phyloP scores from a whole-genome alignment of 2,329 filamentous ascomycete genomes.

The Sarocladium oryzae region DNA sequence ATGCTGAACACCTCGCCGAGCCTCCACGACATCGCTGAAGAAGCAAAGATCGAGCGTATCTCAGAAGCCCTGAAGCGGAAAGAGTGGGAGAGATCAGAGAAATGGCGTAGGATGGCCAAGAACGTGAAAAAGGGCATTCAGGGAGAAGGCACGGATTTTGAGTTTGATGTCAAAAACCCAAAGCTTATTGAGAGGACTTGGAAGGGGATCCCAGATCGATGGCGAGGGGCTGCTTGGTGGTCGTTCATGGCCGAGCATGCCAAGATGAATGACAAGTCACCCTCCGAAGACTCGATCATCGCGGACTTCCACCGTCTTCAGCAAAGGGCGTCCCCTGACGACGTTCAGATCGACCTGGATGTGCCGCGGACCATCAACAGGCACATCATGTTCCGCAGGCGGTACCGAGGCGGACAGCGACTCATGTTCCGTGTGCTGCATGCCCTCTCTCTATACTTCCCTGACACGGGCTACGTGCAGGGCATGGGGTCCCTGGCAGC shows the following conservation, averaged over 20 bases:
- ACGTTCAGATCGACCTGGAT: constrained; percentile 95
- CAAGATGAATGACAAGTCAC: constrained; percentile 50
- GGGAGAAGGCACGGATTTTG: constrained; percentile 56
- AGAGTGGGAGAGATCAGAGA: constrained; percentile 56
- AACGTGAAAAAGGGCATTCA: constrained; percentile 43
- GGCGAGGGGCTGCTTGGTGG: constrained; percentile 91
- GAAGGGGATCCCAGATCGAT: constrained; percentile 97
- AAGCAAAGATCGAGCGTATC: constrained; percentile 44
- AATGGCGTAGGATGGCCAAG: constrained; percentile 62
- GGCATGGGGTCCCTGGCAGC: constrained; percentile 94
- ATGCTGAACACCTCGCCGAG: constrained; percentile 57
- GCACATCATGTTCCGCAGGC: constrained; percentile 92
- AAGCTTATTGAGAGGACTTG: constrained; percentile 88
- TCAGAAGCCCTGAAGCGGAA: constrained; percentile 54
- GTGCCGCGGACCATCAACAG: constrained; percentile 90
- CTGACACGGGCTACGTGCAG: constrained; percentile 90
- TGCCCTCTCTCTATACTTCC: constrained; percentile 83
- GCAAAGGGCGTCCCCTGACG: constrained; percentile 71
- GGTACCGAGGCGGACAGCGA: constrained; percentile 88
- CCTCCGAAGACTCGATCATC: constrained; percentile 65
- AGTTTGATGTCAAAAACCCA: constrained; percentile 76
- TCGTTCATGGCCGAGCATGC: constrained; percentile 80
- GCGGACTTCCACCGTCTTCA: constrained; percentile 68
- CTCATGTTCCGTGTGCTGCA: constrained; percentile 90
- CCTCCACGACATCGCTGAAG: constrained; percentile 48